Evolutionary conservation across 1,284 basidiomycete genomes (phyloP).

Genomic region (Apiotrichum sp.): DNA sequence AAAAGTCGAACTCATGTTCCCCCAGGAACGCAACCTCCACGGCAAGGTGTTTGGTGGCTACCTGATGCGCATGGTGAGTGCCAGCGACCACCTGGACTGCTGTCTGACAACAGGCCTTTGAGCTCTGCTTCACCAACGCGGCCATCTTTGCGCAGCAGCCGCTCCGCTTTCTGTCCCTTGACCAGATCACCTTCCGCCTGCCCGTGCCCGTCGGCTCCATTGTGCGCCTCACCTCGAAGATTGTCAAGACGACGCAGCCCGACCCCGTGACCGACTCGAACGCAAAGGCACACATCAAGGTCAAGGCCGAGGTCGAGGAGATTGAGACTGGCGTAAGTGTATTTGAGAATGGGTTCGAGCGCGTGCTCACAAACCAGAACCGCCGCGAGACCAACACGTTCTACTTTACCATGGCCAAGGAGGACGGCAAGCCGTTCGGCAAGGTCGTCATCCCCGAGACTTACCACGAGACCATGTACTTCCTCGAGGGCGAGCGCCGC

Average conservation of each 20-base stretch:
- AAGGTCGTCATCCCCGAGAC: constrained; percentile 58
- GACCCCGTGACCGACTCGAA: constrained; percentile 23
- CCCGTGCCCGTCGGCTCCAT: constrained; percentile 77
- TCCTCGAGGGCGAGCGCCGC: constrained; percentile 66
- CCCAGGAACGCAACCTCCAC: constrained; percentile 76
- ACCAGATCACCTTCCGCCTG: constrained; percentile 69
- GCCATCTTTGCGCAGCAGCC: constrained; percentile 63
- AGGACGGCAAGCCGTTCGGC: constrained; percentile 45
- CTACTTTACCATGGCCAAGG: constrained; percentile 45
- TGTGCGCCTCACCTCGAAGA: constrained; percentile 62
- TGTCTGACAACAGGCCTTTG: constrained; percentile 5
- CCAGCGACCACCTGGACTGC: background rate
- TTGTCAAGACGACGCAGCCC: constrained; percentile 47
- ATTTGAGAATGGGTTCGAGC: too few relatives aligned
- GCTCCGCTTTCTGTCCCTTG: constrained; percentile 67
- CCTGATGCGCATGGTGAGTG: constrained; percentile 57
- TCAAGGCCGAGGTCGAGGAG: constrained; percentile 69
- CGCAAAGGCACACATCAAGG: constrained; percentile 59
- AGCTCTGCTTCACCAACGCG: constrained; percentile 70
- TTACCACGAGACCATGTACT: constrained; percentile 67
- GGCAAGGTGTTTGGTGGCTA: constrained; percentile 72
- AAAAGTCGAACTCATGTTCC: constrained; percentile 60
- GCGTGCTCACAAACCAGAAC: constrained; percentile 16
- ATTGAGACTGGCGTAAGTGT: constrained; percentile 59
- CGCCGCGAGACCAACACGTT: constrained; percentile 50